These are phyloP conservation scores for Scedosporium boydii DNA, from an alignment of 2,329 filamentous ascomycete genomes.

Conservation along the genomic window DNA sequence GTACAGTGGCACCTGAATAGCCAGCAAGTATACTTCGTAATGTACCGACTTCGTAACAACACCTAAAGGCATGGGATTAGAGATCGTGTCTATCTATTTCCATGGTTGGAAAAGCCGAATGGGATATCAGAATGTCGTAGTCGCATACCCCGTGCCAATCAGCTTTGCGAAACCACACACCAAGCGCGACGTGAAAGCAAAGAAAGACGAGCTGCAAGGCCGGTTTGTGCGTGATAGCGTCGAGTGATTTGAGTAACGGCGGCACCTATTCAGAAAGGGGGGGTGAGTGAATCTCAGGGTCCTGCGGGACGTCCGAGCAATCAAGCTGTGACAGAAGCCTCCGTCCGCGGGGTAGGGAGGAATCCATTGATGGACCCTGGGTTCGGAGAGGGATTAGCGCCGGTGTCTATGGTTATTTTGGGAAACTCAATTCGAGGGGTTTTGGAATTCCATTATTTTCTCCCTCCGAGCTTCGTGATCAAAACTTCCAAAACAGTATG, in stretches of 20 bases:
- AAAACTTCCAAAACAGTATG: background rate
- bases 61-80: too few species aligned
- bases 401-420: background rate
- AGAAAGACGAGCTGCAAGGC: background rate
- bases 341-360: background rate
- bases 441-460: background rate
- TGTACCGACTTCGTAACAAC: too few species aligned
- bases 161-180: background rate
- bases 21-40: too few species aligned
- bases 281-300: conserved; percentile 3
- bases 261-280: background rate
- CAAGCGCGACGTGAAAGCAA: background rate
- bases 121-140: background rate
- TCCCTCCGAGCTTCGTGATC: background rate
- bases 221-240: background rate
- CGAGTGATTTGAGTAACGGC: background rate
- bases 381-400: background rate
- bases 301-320: background rate
- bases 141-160: background rate
- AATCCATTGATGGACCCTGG: background rate
- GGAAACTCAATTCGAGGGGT: background rate
- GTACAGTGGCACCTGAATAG: background rate
- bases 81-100: too few species aligned
- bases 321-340: background rate
- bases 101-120: too few species aligned